Conservation (phyloP, 148 eudicot genomes). For the Linanthus parryae region DNA sequence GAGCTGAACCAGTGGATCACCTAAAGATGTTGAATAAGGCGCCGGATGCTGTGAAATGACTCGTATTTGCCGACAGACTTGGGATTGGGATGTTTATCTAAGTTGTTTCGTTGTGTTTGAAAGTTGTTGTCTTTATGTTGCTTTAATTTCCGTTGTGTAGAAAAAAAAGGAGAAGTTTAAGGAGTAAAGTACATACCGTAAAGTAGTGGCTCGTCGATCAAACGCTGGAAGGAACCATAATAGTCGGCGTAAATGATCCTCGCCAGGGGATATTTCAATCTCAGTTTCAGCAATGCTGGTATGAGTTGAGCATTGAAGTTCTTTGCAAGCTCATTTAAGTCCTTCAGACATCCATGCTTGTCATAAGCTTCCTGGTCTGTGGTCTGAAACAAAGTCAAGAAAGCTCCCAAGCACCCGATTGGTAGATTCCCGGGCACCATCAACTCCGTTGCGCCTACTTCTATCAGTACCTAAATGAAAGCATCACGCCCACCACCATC, state of each 20-base stretch:
- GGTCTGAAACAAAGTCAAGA: slow-evolving; percentile 45
- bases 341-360: slow-evolving; percentile 50
- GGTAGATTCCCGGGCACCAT: slow-evolving; percentile 69
- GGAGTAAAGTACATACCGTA: too few relatives aligned
- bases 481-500: too few relatives aligned
- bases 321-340: slow-evolving; percentile 51
- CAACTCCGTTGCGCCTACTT: slow-evolving; percentile 51
- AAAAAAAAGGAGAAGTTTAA: too few relatives aligned
- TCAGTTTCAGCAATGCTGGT: slow-evolving; percentile 39
- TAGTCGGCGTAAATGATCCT: slow-evolving; percentile 63
- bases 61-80: too few relatives aligned
- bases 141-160: too few relatives aligned
- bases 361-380: slow-evolving; percentile 42
- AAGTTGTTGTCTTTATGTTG: too few relatives aligned
- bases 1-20: too few relatives aligned
- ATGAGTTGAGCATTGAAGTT: slow-evolving; percentile 54
- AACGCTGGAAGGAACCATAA: slow-evolving; percentile 44
- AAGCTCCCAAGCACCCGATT: slow-evolving; percentile 50
- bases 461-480: slow-evolving; percentile 54
- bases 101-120: too few relatives aligned
- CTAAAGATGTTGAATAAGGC: too few relatives aligned
- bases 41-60: too few relatives aligned
- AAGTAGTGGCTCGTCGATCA: slow-evolving; percentile 42
- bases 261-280: slow-evolving; percentile 44
- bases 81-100: too few relatives aligned